Percentiles rank a stretch among this genome's conserved stretches.
phyloP scores from a whole-genome alignment of 805 yeast genomes.

The Metschnikowia lunata region DNA sequence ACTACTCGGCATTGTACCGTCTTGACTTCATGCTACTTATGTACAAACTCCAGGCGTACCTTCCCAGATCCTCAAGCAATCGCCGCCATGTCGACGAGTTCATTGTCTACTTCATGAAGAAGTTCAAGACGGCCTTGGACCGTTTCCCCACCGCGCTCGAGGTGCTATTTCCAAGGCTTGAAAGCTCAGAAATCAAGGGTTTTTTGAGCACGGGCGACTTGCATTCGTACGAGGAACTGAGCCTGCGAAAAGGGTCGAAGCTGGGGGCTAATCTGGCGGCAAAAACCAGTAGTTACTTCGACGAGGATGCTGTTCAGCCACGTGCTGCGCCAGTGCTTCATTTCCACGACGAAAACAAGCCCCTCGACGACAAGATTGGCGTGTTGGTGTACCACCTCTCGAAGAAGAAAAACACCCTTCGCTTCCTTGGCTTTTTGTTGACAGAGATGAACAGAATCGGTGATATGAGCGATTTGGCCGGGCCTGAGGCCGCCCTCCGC shows the following conservation, averaged over 20 bases:
- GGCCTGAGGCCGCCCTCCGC: conserved; percentile 4
- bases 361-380: conserved; percentile 45
- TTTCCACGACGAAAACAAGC: conserved; percentile 26
- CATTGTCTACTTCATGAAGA: conserved; percentile 59
- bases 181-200: conserved; percentile 40
- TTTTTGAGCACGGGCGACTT: conserved; percentile 63
- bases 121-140: conserved; percentile 45
- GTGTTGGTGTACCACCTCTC: conserved; percentile 45
- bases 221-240: conserved; percentile 17
- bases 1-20: conserved; percentile 57
- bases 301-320: conserved; percentile 20
- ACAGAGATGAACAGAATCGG: conserved; percentile 32
- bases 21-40: conserved; percentile 70
- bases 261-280: neutral
- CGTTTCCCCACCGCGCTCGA: conserved; percentile 58
- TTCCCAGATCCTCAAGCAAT: conserved; percentile 42
- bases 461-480: conserved; percentile 4
- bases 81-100: conserved; percentile 63
- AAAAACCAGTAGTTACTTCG: conserved; percentile 14
- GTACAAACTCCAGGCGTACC: conserved; percentile 43
- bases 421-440: conserved; percentile 42
- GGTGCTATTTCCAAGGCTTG: conserved; percentile 58
- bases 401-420: conserved; percentile 34
- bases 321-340: conserved; percentile 33
- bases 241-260: neutral